Conservation (phyloP, 352 stramenopile species). For the Vaucheria bursata region DNA sequence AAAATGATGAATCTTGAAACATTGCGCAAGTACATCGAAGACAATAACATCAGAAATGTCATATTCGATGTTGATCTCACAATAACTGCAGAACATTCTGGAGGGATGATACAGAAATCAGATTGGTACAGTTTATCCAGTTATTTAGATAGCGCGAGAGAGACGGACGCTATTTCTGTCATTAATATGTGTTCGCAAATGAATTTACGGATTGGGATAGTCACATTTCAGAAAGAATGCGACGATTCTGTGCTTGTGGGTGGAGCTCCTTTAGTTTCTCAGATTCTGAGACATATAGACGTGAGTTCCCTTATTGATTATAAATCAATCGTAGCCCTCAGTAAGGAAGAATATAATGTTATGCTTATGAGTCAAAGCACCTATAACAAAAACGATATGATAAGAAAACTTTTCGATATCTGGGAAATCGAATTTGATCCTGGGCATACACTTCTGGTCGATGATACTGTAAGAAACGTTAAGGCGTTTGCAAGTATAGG, state of each 20-base stretch:
- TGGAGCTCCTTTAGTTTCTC: constrained; percentile 22
- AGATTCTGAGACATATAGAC: constrained; percentile 14
- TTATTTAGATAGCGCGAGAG: constrained; percentile 23
- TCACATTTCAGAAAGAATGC: constrained; percentile 35
- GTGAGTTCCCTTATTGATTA: constrained; percentile 19
- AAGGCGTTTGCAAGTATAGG: constrained; percentile 43
- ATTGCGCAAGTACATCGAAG: constrained; percentile 14
- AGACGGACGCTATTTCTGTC: constrained; percentile 28
- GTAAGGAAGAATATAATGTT: constrained; percentile 19
- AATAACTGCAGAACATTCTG: constrained; percentile 24
- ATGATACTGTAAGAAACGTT: constrained; percentile 34
- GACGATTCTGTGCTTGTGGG: constrained; percentile 31
- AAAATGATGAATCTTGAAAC: no score
- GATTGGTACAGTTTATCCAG: constrained; percentile 9
- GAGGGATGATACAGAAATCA: constrained; percentile 10
- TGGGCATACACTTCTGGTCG: constrained; percentile 29
- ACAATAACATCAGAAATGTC: constrained; percentile 26
- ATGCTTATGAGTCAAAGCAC: constrained; percentile 30
- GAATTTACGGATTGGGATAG: constrained; percentile 21
- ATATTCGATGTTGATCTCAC: constrained; percentile 44
- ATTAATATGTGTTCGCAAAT: constrained; percentile 28
- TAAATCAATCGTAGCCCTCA: constrained; percentile 22
- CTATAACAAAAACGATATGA: constrained; percentile 47
- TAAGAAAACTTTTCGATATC: constrained; percentile 27
- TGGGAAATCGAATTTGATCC: constrained; percentile 29